These are phyloP conservation scores for Ogataea methanolica DNA, from an alignment of 805 yeast genomes.

Conservation along the genomic window DNA sequence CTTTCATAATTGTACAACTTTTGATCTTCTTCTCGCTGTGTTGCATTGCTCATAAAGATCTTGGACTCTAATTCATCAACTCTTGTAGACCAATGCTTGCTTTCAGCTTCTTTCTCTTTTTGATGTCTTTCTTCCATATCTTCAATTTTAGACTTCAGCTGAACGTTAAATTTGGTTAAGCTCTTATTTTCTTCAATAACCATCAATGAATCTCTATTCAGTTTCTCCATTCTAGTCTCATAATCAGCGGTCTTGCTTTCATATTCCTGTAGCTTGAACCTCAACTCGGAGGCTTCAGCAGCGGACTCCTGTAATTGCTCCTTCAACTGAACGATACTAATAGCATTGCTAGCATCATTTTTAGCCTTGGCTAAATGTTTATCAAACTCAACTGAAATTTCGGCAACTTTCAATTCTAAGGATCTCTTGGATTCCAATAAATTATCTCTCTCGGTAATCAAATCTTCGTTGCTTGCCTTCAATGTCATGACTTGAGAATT, in stretches of 20 bases:
- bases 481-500: constrained; percentile 51
- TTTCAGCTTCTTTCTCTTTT: constrained; percentile 46
- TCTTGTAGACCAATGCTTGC: constrained; percentile 55
- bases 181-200: constrained; percentile 65
- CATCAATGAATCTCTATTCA: constrained; percentile 51
- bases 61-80: constrained; percentile 48
- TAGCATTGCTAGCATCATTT: constrained; percentile 27
- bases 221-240: constrained; percentile 26
- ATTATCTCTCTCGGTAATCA: constrained; percentile 59
- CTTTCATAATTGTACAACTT: constrained; percentile 46
- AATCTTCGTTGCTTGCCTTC: constrained; percentile 54
- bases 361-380: constrained; percentile 30
- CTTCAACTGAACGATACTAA: constrained; percentile 26
- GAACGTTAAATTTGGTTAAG: constrained; percentile 49
- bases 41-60: constrained; percentile 42
- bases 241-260: constrained; percentile 22
- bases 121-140: constrained; percentile 45
- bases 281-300: constrained; percentile 27
- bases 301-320: constrained; percentile 33
- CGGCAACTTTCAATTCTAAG: constrained; percentile 41
- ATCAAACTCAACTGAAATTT: constrained; percentile 36
- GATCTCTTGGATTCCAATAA: constrained; percentile 46
- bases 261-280: constrained; percentile 23
- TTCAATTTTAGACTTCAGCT: constrained; percentile 41
- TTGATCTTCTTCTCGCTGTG: constrained; percentile 50